Base-by-base conservation (phyloP, 352 stramenopile genomes). In the Phytophthora pistaciae region DNA sequence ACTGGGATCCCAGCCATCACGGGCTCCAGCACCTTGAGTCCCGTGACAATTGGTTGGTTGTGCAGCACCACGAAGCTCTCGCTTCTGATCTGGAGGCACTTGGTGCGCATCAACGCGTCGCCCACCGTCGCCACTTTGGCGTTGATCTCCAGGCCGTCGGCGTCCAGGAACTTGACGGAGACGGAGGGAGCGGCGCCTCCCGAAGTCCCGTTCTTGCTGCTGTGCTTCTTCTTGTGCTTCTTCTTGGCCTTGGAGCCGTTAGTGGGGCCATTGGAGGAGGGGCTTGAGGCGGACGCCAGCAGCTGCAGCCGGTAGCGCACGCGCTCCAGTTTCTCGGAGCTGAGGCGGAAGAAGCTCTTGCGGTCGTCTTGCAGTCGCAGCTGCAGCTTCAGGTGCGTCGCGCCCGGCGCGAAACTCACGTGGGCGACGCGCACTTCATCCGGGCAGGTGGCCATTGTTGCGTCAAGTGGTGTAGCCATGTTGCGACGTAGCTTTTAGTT, bases 261-360 rank as follows among this genome's bases (percentile, higher is more conserved):
- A 5, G 36, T 21, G 42, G 13, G 8, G 36, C 4, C 36, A 7
- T 5, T 44, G 11, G 36, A 44, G 36, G 31, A 36, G 31, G 8
- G 40, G 5, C 44, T 23, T 21, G 61, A 58, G 1, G 57, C 25
- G 10, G 73, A 62, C 25, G 82, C 85, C 40, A 90, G 53, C 13
- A 93, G 64, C 74, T 91, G 79, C 56, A 93, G 56, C n/a, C 85
- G 85, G 33, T 82, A 70, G 56, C 83, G 81, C 20, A 93, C 61
- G 54, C 88, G 90, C 42, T 86, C 79, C 29, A 90, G 62, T 40
- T 73, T 82, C 58, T 93, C 85, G 13, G 38, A 33, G 5, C 66
- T 64, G 1, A 67, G 56, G 4, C 85, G 80, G 25, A 72, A 83
- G 60, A 92, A 90, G 2, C 70, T 85, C 70, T 87, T 88, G 60